Base-by-base conservation (phyloP, 495 filamentous ascomycete genomes). In the Neurospora hispaniola region DNA sequence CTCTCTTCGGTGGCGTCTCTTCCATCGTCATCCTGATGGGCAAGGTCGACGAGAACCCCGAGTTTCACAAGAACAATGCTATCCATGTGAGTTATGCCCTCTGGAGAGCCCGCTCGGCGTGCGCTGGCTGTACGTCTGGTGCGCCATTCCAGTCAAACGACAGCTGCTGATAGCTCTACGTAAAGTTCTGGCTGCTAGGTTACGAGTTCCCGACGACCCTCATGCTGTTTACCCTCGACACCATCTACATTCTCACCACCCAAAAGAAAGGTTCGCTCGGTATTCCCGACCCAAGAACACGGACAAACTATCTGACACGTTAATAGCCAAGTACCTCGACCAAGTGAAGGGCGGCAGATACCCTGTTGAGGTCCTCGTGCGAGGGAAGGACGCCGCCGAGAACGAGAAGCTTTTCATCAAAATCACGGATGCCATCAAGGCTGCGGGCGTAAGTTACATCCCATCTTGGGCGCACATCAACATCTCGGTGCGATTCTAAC, bases 171-270 rank as follows among this genome's bases (percentile, higher is more conserved):
- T 70, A 43, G 42, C 35, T 73, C 5, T 74, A 66, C 54, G 23
- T 66, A 48, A 83, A 99, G 94, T 97, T 98, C 84, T 99, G 96
- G 96, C 87, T 99, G 69, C 88, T 99, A 73, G 96, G 96, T 75
- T 99, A 98, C 86, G 96, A 99, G 79, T 99, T 99, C 77, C 96
- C 96, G 59, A 93, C 96, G 16, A 98, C 96, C 0, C 86, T 98
- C 48, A 91, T 99, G 82, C 86, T 99, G 62, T 87, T 98, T 76
- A 98, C 96, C 11, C 88, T 89, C 70, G 96, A 98, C 71, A 87
- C 88, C 71, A 84, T 98, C 74, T 95, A 94, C 80, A 89, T 98
- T 70, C 90, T 98, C 71, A 98, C 96, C 3, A 98, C 96, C 12
- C 90, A 93, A 23, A 99, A 99, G 84, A 99, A 99, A 89, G 94